Conservation (phyloP, 1,284 basidiomycete species). For the Trichosporon sp. region DNA sequence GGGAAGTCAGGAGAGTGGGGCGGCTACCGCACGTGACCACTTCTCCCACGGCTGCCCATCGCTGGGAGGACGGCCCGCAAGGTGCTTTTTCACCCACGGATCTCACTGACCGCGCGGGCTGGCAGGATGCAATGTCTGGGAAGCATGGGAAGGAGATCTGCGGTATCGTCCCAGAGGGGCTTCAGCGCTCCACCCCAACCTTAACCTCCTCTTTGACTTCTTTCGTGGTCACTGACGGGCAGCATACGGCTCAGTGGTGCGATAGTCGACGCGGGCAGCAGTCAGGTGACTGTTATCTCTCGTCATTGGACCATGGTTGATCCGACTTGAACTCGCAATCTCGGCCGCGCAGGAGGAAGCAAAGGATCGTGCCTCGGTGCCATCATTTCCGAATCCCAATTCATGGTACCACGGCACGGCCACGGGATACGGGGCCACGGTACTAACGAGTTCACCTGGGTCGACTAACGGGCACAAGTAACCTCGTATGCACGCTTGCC, state of each 20-base stretch:
- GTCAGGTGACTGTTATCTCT: not conserved
- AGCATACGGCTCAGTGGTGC: not conserved
- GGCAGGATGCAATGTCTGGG: not conserved
- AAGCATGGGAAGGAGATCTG: not conserved
- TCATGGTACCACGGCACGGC: not conserved
- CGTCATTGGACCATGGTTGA: constrained; percentile 10
- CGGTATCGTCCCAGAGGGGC: not conserved
- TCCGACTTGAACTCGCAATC: not conserved
- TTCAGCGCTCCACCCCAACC: not conserved
- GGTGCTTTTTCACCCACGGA: not conserved
- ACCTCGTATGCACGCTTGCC: not conserved
- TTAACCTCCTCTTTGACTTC: not conserved
- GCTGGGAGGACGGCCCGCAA: not conserved
- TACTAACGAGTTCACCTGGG: not conserved
- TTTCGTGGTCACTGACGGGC: not conserved
- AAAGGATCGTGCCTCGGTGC: not conserved
- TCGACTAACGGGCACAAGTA: not conserved
- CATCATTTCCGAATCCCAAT: constrained; percentile 10
- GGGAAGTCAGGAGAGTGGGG: not conserved
- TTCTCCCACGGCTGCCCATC: not conserved
- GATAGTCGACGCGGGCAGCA: not conserved
- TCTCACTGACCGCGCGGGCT: not conserved
- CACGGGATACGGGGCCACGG: constrained; percentile 2
- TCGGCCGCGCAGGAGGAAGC: constrained; percentile 1
- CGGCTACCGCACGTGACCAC: not conserved